Evolutionary conservation across 139 green algal species (phyloP).

Genomic region (Nannochloris sp.): DNA sequence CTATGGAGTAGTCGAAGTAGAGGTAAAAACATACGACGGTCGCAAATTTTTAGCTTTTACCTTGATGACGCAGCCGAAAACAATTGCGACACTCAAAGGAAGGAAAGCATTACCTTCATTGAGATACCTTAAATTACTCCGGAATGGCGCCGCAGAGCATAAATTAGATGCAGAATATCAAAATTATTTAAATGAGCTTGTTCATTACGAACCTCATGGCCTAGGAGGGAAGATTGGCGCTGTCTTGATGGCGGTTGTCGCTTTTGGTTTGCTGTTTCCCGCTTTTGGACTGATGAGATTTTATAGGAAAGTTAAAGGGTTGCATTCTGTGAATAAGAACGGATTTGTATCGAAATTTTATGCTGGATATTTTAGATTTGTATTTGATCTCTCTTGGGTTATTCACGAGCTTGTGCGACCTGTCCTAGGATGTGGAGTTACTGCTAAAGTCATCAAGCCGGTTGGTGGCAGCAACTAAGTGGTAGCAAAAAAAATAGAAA

Average conservation of each 20-base stretch:
- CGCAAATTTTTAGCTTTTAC: not conserved
- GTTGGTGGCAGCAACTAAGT: too few species aligned
- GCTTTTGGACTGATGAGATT: not conserved
- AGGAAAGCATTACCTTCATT: constrained; percentile 1
- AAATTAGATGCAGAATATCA: constrained; percentile 7
- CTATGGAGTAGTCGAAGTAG: constrained; percentile 5
- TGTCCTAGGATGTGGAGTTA: too few species aligned
- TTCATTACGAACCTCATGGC: constrained; percentile 4
- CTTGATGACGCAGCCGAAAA: not conserved
- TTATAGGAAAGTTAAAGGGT: not conserved
- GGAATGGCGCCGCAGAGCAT: constrained; percentile 3
- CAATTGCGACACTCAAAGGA: constrained; percentile 2
- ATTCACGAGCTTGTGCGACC: constrained; percentile 13
- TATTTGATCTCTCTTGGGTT: constrained; percentile 4
- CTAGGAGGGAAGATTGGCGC: not conserved
- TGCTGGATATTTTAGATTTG: not conserved
- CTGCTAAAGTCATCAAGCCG: too few species aligned
- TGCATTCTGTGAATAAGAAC: not conserved
- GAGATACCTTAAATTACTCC: constrained; percentile 19
- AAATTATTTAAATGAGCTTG: not conserved
- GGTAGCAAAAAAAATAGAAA: too few species aligned
- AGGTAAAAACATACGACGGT: constrained; percentile 5
- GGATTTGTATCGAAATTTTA: not conserved
- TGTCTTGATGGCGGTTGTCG: not conserved
- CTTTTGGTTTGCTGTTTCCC: not conserved